Evolutionary conservation across 2,329 filamentous ascomycete species (phyloP).

Genomic region (Fusarium kyushuense): DNA sequence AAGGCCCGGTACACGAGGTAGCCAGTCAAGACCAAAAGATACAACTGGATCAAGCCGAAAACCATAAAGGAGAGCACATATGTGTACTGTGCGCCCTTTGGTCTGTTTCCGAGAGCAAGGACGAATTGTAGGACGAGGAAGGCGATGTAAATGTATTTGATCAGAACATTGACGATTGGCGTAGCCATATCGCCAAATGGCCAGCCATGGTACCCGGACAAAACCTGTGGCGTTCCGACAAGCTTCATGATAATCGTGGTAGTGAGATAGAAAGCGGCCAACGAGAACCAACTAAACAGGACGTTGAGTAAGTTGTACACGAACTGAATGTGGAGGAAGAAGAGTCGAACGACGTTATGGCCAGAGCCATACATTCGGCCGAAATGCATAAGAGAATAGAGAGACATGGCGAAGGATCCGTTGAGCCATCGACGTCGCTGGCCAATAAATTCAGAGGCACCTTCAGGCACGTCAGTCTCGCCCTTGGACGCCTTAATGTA

Average conservation of each 20-base stretch:
- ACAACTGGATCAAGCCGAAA: conserved; percentile 41
- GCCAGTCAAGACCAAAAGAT: conserved; percentile 41
- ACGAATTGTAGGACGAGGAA: conserved; percentile 45
- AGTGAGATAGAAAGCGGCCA: conserved; percentile 41
- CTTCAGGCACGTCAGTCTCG: conserved; percentile 44
- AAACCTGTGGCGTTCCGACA: conserved; percentile 39
- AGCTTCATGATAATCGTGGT: conserved; percentile 45
- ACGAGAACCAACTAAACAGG: conserved; percentile 42
- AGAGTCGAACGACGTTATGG: conserved; percentile 41
- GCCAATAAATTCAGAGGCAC: conserved; percentile 41
- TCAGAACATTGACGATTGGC: conserved; percentile 41
- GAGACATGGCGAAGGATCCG: conserved; percentile 44
- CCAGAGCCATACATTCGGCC: conserved; percentile 42
- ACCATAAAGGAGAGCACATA: conserved; percentile 45
- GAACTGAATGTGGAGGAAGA: conserved; percentile 45
- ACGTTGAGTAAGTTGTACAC: conserved; percentile 45
- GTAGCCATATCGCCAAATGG: conserved; percentile 42
- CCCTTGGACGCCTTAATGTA: conserved; percentile 47
- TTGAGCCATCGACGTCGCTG: conserved; percentile 46
- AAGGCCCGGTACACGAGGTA: conserved; percentile 45
- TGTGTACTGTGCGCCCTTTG: conserved; percentile 43
- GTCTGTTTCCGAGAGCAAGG: conserved; percentile 43
- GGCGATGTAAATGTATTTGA: conserved; percentile 44
- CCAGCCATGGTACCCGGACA: conserved; percentile 40
- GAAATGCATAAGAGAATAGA: conserved; percentile 46